Evolutionary conservation across 495 filamentous ascomycete genomes (phyloP).

Genomic region (Aspergillus saccharolyticus): DNA sequence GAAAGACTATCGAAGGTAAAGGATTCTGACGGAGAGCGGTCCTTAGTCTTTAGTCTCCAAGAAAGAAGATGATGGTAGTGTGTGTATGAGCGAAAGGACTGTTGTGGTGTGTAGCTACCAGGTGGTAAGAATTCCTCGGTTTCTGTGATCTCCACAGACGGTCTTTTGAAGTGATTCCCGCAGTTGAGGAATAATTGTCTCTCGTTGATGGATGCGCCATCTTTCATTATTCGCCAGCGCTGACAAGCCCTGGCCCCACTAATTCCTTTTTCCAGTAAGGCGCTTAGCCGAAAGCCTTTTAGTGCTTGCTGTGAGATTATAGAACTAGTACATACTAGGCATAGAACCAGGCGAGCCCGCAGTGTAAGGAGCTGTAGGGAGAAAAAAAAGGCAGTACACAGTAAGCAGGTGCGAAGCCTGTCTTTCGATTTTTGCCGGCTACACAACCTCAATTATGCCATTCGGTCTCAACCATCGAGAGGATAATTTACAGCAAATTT

Average conservation of each 20-base stretch:
- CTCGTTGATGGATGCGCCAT: neutral
- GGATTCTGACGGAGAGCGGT: too few relatives aligned
- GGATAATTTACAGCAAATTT: neutral
- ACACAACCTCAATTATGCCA: neutral
- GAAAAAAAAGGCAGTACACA: slow-evolving; percentile 2
- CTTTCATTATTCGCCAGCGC: too few relatives aligned
- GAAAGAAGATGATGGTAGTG: neutral
- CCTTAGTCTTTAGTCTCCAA: too few relatives aligned
- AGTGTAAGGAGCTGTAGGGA: neutral
- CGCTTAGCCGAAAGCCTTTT: neutral
- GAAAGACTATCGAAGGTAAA: neutral
- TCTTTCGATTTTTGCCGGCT: neutral
- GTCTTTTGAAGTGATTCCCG: neutral
- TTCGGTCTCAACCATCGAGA: neutral
- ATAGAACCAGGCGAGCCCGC: neutral
- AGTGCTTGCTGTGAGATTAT: neutral
- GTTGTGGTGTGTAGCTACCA: neutral
- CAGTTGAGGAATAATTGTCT: neutral
- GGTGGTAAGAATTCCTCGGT: neutral
- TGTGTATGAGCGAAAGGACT: too few relatives aligned
- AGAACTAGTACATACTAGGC: neutral
- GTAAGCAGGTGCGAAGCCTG: neutral
- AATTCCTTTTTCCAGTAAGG: neutral
- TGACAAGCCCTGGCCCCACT: neutral
- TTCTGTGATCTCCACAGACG: neutral